These are phyloP conservation scores for Phoma sp. DNA, from an alignment of 2,329 filamentous ascomycete species.

Conservation along the genomic window DNA sequence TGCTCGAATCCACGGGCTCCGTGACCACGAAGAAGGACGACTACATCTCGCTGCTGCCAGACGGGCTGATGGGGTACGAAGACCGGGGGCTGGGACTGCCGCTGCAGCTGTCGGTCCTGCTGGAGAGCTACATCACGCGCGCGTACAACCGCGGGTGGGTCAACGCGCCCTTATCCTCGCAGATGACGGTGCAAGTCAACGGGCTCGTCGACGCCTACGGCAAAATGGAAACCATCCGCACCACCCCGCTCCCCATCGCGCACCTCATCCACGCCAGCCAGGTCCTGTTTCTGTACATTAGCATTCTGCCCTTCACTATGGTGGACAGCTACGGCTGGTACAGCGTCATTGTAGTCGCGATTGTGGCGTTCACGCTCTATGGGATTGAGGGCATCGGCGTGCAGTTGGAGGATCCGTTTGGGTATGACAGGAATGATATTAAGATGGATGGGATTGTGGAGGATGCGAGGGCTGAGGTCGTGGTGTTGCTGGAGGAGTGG, in stretches of 20 bases:
- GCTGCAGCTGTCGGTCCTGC: conserved; percentile 64
- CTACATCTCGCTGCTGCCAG: conserved; percentile 59
- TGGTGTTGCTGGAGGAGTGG: conserved; percentile 66
- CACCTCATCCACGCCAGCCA: conserved; percentile 70
- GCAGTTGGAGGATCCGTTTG: conserved; percentile 70
- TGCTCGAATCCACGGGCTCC: conserved; percentile 35
- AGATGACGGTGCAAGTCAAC: conserved; percentile 65
- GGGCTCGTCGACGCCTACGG: conserved; percentile 64
- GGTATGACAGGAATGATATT: conserved; percentile 70
- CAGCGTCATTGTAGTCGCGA: conserved; percentile 63
- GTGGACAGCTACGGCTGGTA: conserved; percentile 69
- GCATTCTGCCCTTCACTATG: conserved; percentile 67
- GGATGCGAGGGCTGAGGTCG: conserved; percentile 64
- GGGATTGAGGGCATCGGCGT: conserved; percentile 68
- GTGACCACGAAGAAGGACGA: conserved; percentile 51
- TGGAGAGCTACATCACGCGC: conserved; percentile 66
- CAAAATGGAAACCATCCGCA: conserved; percentile 68
- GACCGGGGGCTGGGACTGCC: conserved; percentile 65
- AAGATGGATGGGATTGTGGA: conserved; percentile 71
- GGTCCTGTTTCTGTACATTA: conserved; percentile 66
- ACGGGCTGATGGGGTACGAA: conserved; percentile 59
- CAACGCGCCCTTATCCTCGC: conserved; percentile 63
- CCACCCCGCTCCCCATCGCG: conserved; percentile 69
- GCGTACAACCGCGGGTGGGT: conserved; percentile 64
- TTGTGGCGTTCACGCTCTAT: conserved; percentile 69